Evolutionary conservation across 352 stramenopile genomes (phyloP).

Genomic region (Globisporangium ultimum): DNA sequence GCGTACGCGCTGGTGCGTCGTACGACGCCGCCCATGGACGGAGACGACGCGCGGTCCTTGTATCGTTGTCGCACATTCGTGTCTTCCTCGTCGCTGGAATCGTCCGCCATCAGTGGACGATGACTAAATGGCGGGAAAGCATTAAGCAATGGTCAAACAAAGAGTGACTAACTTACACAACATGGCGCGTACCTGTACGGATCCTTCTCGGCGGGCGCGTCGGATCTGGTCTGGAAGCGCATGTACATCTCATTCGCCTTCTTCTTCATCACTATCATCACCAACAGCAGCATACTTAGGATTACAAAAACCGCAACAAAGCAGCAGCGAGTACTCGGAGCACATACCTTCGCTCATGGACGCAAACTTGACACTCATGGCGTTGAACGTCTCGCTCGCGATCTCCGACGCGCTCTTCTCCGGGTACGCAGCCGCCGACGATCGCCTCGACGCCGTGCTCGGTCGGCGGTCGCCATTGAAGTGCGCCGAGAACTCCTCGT

Average conservation of each 20-base stretch:
- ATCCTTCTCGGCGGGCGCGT: conserved; percentile 43
- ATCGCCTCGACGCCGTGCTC: conserved; percentile 13
- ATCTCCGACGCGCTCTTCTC: conserved; percentile 75
- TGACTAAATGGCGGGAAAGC: conserved; percentile 27
- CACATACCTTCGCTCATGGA: conserved; percentile 73
- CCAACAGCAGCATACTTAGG: conserved; percentile 1
- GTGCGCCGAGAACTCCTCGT: conserved; percentile 71
- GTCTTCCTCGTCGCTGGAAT: conserved; percentile 75
- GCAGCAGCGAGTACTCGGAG: not conserved
- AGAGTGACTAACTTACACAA: not conserved
- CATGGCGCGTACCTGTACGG: conserved; percentile 45
- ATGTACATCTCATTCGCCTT: conserved; percentile 84
- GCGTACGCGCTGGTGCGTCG: conserved; percentile 23
- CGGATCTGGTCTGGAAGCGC: conserved; percentile 71
- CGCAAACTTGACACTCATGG: conserved; percentile 68
- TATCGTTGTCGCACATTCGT: conserved; percentile 40
- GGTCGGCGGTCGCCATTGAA: conserved; percentile 33
- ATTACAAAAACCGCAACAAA: not conserved
- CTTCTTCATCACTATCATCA: conserved; percentile 57
- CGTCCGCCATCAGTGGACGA: conserved; percentile 63
- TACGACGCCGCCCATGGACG: conserved; percentile 15
- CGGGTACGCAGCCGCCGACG: conserved; percentile 15
- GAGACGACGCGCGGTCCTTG: conserved; percentile 22
- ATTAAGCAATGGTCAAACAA: not conserved
- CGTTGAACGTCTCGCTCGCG: conserved; percentile 64